Conservation (phyloP, 192 early-diverging fungal species). For the Linnemannia schmuckeri region DNA sequence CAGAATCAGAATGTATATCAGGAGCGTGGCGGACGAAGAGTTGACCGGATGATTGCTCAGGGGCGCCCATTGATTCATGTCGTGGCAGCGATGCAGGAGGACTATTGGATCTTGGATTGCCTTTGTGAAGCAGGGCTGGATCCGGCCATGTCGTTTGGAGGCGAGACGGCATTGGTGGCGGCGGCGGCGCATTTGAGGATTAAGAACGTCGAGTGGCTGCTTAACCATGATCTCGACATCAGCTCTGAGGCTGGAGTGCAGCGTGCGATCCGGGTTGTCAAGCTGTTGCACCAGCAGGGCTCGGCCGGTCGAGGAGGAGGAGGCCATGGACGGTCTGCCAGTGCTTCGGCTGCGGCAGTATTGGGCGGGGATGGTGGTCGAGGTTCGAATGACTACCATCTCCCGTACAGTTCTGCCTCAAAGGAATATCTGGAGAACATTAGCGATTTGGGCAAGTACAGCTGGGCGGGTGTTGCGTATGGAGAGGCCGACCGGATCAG, state of each 20-base stretch:
- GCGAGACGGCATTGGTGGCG: slow-evolving; percentile 51
- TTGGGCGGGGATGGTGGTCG: background rate
- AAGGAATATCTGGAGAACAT: slow-evolving; percentile 25
- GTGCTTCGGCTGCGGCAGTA: background rate
- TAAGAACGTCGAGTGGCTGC: slow-evolving; percentile 50
- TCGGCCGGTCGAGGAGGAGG: background rate
- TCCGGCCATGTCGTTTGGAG: slow-evolving; percentile 41
- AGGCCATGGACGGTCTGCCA: slow-evolving; percentile 2
- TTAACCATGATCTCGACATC: slow-evolving; percentile 48
- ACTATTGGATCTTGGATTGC: slow-evolving; percentile 46
- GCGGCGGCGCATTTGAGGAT: slow-evolving; percentile 55
- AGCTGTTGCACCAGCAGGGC: slow-evolving; percentile 25
- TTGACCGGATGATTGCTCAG: slow-evolving; percentile 29
- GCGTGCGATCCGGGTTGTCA: slow-evolving; percentile 50
- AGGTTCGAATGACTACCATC: background rate
- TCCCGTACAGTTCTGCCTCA: background rate
- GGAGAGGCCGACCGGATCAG: slow-evolving; percentile 49
- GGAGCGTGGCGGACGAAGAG: slow-evolving; percentile 22
- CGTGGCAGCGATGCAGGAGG: slow-evolving; percentile 53
- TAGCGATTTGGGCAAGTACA: slow-evolving; percentile 46
- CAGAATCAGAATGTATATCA: slow-evolving; percentile 31
- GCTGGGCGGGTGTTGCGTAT: slow-evolving; percentile 50
- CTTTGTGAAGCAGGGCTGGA: slow-evolving; percentile 51
- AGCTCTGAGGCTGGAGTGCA: slow-evolving; percentile 40
- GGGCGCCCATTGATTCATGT: slow-evolving; percentile 53